Conservation (phyloP, 1,284 basidiomycete genomes). For the Marasmius sp. region DNA sequence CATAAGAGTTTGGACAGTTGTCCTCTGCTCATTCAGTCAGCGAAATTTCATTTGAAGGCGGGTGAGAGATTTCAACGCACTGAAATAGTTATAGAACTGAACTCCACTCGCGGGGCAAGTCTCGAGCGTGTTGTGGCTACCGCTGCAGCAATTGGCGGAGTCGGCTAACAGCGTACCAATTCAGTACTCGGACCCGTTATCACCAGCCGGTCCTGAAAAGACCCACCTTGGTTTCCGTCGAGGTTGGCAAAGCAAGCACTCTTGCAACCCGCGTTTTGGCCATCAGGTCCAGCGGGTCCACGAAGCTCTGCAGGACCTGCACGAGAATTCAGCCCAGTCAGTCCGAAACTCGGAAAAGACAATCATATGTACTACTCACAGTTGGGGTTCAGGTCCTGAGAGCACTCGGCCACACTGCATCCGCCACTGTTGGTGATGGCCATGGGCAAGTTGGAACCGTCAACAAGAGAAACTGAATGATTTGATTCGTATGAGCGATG, state of each 20-base stretch:
- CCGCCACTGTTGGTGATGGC: slow-evolving; percentile 39
- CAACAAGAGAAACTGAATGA: slow-evolving; percentile 42
- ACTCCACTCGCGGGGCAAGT: background rate
- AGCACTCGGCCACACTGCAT: slow-evolving; percentile 41
- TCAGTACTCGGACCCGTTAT: no score
- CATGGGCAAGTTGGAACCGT: slow-evolving; percentile 56
- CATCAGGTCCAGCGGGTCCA: slow-evolving; percentile 53
- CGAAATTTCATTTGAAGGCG: background rate
- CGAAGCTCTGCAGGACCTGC: slow-evolving; percentile 50
- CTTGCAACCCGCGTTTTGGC: slow-evolving; percentile 61
- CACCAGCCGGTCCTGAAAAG: no score
- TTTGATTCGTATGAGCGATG: no score
- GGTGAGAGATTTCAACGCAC: background rate
- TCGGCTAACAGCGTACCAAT: background rate
- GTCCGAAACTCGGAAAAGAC: background rate
- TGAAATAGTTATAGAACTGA: background rate
- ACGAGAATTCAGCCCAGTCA: background rate
- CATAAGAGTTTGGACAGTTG: slow-evolving; percentile 55
- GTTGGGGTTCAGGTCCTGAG: slow-evolving; percentile 37
- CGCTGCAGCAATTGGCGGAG: background rate
- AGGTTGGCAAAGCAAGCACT: slow-evolving; percentile 43
- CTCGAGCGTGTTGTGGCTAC: background rate
- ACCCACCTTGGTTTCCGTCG: background rate
- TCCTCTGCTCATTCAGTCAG: slow-evolving; percentile 27
- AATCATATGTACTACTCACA: slow-evolving; percentile 2